Conservation (phyloP, 1,139 yeast species). For the Hyphopichia fennica region DNA sequence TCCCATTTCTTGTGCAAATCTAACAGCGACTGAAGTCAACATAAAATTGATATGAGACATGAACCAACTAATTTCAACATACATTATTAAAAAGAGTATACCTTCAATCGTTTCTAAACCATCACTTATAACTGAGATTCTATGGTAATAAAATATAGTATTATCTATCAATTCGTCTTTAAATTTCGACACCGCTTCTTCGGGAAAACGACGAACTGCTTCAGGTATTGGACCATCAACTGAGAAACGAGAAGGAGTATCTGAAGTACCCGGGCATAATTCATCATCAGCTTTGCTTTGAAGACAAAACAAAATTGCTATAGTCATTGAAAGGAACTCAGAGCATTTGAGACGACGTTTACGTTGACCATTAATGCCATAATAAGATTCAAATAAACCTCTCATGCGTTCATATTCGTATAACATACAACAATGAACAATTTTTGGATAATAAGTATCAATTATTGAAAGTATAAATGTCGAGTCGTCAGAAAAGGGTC, state of each 20-base stretch:
- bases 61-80: conserved; percentile 21
- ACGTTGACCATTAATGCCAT: conserved; percentile 5
- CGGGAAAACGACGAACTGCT: background rate
- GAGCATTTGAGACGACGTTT: conserved; percentile 1
- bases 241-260: background rate
- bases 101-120: conserved; percentile 25
- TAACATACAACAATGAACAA: conserved; percentile 14
- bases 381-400: conserved; percentile 23
- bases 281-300: background rate
- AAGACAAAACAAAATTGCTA: conserved; percentile 14
- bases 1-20: conserved; percentile 25
- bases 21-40: conserved; percentile 19
- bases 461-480: conserved; percentile 23
- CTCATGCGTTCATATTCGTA: conserved; percentile 16
- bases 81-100: conserved; percentile 19
- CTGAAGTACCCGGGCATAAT: background rate
- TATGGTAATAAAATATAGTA: conserved; percentile 21
- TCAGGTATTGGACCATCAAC: background rate
- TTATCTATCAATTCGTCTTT: conserved; percentile 17
- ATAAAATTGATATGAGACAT: conserved; percentile 19
- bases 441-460: conserved; percentile 15
- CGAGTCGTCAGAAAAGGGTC: conserved; percentile 29
- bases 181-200: conserved; percentile 5
- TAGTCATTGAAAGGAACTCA: conserved; percentile 17
- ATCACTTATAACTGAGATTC: conserved; percentile 21